Evolutionary conservation across 768 basidiomycete species (phyloP), one percentile per base, ranked within the genome.

Genomic region (Hypsizygus marmoreus): DNA sequence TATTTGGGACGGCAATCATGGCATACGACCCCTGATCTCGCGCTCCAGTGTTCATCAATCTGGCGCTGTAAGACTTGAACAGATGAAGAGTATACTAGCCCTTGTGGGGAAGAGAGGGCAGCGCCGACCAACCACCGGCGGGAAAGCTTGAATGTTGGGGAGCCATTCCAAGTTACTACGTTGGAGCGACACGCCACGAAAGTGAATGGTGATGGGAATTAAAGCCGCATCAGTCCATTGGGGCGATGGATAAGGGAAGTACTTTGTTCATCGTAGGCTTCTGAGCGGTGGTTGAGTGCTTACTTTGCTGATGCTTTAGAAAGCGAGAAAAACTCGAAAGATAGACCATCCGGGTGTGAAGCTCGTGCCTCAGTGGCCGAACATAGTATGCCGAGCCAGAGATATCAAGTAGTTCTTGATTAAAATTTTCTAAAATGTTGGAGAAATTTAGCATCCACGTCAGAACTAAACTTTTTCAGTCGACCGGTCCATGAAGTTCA

Each of bases 1-100:
- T 38, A 46, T 47, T 47, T 36, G 13, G 45, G 12, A 49, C 44
- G 47, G 47, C 43, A 53, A 38, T 51, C 47, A 44, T 52, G 51
- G 24, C 41, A 47, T 45, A 20, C 26, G 28, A 17, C 20, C 43
- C 52, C 40, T 42, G 47, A 50, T 45, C 49, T 49, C 8, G 45
- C 33, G 23, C 38, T 45, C 40, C 33, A 45, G 26, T 50, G 41
- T 46, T 39, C 46, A 53, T 53, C 48, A 46, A 45, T 43, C 32
- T 39, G 34, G 31, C 35, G 16, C 29, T 13, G 7, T n/a, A n/a
- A n/a, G n/a, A n/a, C n/a, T 31, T 40, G 34, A 19, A 33, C 31
- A 35, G 17, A 24, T 23, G 33, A 11, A 17, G 16, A 35, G 16
- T 17, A 46, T 23, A 29, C 38, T 51, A 51, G 22, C 9, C 40